These are phyloP conservation scores for Aspergillus piperis DNA, from an alignment of 2,329 filamentous ascomycete genomes.

Conservation along the genomic window DNA sequence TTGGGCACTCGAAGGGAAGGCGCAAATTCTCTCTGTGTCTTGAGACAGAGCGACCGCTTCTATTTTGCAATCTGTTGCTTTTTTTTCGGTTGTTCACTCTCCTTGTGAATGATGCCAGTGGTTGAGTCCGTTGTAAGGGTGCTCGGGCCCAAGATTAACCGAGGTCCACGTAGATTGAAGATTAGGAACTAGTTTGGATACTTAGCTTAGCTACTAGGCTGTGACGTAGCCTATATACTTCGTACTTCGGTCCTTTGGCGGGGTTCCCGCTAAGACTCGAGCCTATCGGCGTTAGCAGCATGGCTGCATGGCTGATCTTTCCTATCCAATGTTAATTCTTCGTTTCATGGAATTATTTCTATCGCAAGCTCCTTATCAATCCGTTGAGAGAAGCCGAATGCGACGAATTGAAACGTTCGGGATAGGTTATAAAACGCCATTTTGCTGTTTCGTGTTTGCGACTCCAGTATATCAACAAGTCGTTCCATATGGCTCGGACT, in stretches of 20 bases:
- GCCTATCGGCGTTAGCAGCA: neutral
- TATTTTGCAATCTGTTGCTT: too few relatives aligned
- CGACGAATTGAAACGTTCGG: too few relatives aligned
- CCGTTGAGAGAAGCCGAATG: neutral
- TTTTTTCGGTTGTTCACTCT: neutral
- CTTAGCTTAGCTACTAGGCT: neutral
- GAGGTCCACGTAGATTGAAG: neutral
- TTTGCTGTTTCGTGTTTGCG: too few relatives aligned
- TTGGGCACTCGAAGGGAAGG: neutral
- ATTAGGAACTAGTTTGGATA: too few relatives aligned
- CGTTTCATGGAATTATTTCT: neutral
- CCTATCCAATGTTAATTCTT: too few relatives aligned
- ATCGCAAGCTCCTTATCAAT: neutral
- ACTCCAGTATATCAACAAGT: neutral
- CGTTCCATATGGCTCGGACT: neutral
- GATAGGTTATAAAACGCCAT: too few relatives aligned
- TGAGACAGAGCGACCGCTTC: neutral
- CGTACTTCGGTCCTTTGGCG: neutral
- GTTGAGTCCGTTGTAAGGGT: neutral
- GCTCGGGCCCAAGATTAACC: neutral
- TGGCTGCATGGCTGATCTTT: too few relatives aligned
- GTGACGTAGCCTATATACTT: neutral
- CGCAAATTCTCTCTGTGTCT: neutral
- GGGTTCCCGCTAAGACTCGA: neutral
- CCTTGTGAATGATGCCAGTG: neutral